Base-by-base conservation (phyloP, 805 yeast species). In the Yarrowia divulgata region DNA sequence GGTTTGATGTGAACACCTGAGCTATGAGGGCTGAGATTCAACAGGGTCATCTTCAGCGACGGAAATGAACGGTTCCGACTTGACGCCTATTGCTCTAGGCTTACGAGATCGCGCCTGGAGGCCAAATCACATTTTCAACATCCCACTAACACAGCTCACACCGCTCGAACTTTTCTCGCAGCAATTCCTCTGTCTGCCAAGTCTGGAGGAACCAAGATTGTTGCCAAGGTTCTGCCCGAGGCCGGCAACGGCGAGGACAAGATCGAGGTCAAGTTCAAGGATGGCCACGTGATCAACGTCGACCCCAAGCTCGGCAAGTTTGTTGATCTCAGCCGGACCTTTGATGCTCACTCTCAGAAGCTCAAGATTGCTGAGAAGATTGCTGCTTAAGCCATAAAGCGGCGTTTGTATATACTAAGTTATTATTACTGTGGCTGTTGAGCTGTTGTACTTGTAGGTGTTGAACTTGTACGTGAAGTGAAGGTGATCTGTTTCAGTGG, bases 301-400 rank as follows among this genome's bases (percentile, higher is more conserved):
- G 89, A 90, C 76, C 96, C 96, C 16, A 77, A 83, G 2, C 74
- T 74, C 12, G 77, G 85, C 75, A 79, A 79, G 6, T 83, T 89
- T 72, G 81, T 78, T 35, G 96, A 90, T 71, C 77, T 90, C 70
- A 79, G 84, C 10, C 86, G 85, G 50, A 77, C 82, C 71, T 85
- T 91, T 71, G 93, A 91, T 75, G 81, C 88, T 69, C 95, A 91
- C 75, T 90, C 96, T 1, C 85, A 94, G 80, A 84, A 85, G 74
- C 78, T 91, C 73, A 85, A 86, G 67, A 82, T 90, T 72, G 83
- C 89, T 74, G 94, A 90, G 71, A 60, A 60, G 52, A 60, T 60
- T 45, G 66, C 32, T 37, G 66, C 49, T n/a, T 57, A 57, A 40
- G 35, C 23, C 18, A 5, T 13, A 3, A 57, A 14, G 29, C 34